Percentiles rank a stretch among this genome's conserved stretches.
Evolutionary conservation across 331 rosid genomes (phyloP).

Genomic region (Pyrus hybrid): DNA sequence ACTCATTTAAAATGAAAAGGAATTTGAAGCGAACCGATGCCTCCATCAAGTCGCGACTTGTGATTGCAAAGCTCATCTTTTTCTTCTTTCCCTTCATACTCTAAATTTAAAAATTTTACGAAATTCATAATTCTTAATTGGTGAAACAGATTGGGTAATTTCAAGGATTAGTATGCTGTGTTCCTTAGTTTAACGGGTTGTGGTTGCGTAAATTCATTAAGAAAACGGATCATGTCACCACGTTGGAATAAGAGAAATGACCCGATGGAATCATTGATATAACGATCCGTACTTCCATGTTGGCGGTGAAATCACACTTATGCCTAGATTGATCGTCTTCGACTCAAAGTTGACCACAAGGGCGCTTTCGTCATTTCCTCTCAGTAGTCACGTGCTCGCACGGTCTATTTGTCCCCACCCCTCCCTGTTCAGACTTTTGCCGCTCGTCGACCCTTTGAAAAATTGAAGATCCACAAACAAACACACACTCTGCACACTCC

Average conservation of each 20-base stretch:
- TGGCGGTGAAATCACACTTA: neutral
- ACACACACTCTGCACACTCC: neutral
- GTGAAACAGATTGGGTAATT: too few species aligned
- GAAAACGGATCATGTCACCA: neutral
- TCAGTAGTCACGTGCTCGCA: neutral
- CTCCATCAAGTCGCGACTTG: too few species aligned
- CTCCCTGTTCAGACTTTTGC: neutral
- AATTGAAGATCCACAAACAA: neutral
- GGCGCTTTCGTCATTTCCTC: neutral
- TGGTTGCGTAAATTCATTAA: accelerated
- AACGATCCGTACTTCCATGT: too few species aligned
- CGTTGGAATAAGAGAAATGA: too few species aligned
- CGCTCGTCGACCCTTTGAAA: constrained; percentile 13
- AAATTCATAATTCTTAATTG: too few species aligned
- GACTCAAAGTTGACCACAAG: neutral
- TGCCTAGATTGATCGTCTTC: neutral
- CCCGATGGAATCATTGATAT: neutral
- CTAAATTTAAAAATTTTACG: too few species aligned
- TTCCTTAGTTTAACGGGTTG: accelerated
- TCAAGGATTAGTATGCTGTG: accelerated
- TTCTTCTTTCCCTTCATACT: too few species aligned
- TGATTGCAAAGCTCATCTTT: too few species aligned
- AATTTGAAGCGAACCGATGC: too few species aligned
- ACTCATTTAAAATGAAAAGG: too few species aligned
- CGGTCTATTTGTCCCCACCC: neutral